phyloP scores from a whole-genome alignment of 805 yeast genomes.

The Danielia oregonensis region DNA sequence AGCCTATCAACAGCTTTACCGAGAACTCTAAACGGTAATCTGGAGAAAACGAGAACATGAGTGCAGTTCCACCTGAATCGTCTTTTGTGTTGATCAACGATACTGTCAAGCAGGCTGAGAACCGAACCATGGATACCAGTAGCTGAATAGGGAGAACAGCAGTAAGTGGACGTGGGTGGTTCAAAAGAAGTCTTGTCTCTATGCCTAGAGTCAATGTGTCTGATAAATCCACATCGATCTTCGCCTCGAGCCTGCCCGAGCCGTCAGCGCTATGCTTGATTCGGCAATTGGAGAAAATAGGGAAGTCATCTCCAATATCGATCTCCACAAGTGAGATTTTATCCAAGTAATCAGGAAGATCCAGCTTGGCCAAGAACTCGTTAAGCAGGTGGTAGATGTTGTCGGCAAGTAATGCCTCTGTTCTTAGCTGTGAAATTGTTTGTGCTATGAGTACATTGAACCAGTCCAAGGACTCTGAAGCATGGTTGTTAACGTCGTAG shows the following conservation, averaged over 20 bases:
- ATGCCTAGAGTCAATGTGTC: slow-evolving; percentile 85
- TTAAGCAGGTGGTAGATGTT: slow-evolving; percentile 79
- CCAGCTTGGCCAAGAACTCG: slow-evolving; percentile 56
- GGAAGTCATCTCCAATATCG: slow-evolving; percentile 92
- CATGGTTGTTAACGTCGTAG: slow-evolving; percentile 83
- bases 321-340: slow-evolving; percentile 77
- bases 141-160: slow-evolving; percentile 85
- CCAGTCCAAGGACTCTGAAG: slow-evolving; percentile 94
- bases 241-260: slow-evolving; percentile 66
- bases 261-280: slow-evolving; percentile 58
- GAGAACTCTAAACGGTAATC: slow-evolving; percentile 87
- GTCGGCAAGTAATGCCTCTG: slow-evolving; percentile 84
- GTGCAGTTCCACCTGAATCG: slow-evolving; percentile 51
- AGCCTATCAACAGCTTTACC: slow-evolving; percentile 85
- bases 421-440: slow-evolving; percentile 76
- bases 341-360: slow-evolving; percentile 78
- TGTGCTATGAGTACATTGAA: slow-evolving; percentile 93
- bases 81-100: slow-evolving; percentile 53
- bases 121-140: slow-evolving; percentile 83
- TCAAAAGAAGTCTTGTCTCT: slow-evolving; percentile 72
- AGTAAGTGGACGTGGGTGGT: slow-evolving; percentile 77
- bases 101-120: slow-evolving; percentile 85
- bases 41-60: slow-evolving; percentile 87
- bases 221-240: slow-evolving; percentile 84
- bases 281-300: slow-evolving; percentile 90